Base-by-base conservation (phyloP, 768 basidiomycete genomes). In the Epithele typhae region DNA sequence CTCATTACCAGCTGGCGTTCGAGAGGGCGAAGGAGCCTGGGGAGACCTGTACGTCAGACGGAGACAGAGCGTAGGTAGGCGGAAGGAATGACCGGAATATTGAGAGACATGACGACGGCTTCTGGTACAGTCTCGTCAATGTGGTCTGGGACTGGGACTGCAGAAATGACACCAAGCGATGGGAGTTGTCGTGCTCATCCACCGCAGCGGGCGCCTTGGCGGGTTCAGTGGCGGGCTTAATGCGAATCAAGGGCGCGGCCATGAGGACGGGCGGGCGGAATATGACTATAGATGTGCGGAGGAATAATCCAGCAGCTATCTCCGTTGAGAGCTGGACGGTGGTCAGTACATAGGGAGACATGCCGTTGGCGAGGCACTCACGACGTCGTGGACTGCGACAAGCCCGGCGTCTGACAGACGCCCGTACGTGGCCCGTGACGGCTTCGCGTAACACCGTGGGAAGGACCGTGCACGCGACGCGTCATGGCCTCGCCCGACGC, bases 1-100 rank as follows among this genome's bases (percentile, higher is more conserved):
- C 84, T 90, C 83, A 94, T 87, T 25, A 92, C 77, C 22, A 94
- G 70, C 60, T 95, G 92, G 45, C 90, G 75, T 59, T 92, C 87
- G 18, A 93, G 61, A 17, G 88, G 79, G 2, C 78, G 81, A 30
- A 96, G 67, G 21, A 95, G 70, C 43, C 91, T 92, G 60, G 22
- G 15, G 11, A 10, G 49, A 2, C 32, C 24, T 19, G 7, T 14
- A 11, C 10, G 5, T 12, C 36, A 39, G 18, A 18, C 3, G 12
- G 22, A 8, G 25, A 19, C 15, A 19, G 18, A 17, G 18, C 19
- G 17, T 32, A 35, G n/a, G 39, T 27, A 33, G 39, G 5, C 46
- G 51, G 37, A 19, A 27, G 36, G 40, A 63, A 72, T 53, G 51
- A 90, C 87, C 92, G 81, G 67, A 92, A 92, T 64, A 96, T 83